Conservation (phyloP, 2,329 filamentous ascomycete genomes). For the Claviceps digitariae region DNA sequence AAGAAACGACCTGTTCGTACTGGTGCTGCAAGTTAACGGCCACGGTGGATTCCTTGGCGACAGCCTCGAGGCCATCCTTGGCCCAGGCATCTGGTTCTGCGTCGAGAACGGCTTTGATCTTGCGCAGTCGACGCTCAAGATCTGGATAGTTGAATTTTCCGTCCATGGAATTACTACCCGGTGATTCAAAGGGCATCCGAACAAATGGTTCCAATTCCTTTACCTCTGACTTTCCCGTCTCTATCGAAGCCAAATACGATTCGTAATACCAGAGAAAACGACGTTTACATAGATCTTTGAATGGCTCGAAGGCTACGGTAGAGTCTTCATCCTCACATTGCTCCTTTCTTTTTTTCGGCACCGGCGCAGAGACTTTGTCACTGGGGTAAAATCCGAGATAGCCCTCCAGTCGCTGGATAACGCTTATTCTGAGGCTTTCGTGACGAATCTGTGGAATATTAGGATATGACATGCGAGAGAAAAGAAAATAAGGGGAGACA, state of each 20-base stretch:
- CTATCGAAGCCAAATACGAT: constrained; percentile 62
- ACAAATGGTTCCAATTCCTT: constrained; percentile 51
- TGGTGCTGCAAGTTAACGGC: constrained; percentile 74
- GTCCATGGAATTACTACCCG: constrained; percentile 64
- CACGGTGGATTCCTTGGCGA: constrained; percentile 56
- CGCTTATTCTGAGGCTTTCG: constrained; percentile 73
- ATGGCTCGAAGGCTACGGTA: constrained; percentile 59
- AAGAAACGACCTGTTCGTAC: constrained; percentile 66
- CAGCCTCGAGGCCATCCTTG: constrained; percentile 47
- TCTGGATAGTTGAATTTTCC: constrained; percentile 72
- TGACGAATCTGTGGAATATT: constrained; percentile 59
- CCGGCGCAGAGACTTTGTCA: constrained; percentile 8
- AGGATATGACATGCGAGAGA: not conserved
- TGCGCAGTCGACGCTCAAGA: constrained; percentile 53
- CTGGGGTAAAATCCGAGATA: constrained; percentile 51
- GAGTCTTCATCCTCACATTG: constrained; percentile 39
- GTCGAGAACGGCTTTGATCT: constrained; percentile 57
- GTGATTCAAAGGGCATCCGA: constrained; percentile 74
- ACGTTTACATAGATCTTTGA: constrained; percentile 79
- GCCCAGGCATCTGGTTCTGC: constrained; percentile 62
- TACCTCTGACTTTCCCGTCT: constrained; percentile 49
- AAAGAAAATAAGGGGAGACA: not conserved
- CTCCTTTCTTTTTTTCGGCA: constrained; percentile 18
- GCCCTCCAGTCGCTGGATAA: constrained; percentile 74
- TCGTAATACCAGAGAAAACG: constrained; percentile 95